Conservation (phyloP, 2,329 filamentous ascomycete species). For the Neonectria neomacrospora region DNA sequence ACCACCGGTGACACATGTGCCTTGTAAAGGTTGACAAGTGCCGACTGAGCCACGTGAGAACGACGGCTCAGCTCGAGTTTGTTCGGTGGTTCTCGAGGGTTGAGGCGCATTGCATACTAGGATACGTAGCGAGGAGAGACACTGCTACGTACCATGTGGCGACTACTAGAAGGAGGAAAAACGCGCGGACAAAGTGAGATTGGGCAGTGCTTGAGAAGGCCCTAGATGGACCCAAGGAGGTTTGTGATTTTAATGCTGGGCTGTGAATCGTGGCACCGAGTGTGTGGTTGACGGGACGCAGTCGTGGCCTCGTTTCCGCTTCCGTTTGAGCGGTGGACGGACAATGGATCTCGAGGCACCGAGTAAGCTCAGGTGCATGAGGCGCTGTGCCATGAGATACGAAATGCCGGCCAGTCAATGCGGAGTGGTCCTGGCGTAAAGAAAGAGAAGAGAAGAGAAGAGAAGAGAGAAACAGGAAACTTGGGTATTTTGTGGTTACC, state of each 20-base stretch:
- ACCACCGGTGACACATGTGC: background rate
- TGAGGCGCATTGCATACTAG: background rate
- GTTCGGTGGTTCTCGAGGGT: background rate
- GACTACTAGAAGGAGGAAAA: conserved; percentile 8
- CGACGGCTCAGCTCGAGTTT: background rate
- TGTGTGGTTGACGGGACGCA: conserved; percentile 1
- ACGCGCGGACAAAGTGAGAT: conserved; percentile 3
- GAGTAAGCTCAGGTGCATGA: conserved; percentile 2
- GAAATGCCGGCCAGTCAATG: background rate
- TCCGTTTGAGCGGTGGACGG: background rate
- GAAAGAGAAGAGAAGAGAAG: background rate
- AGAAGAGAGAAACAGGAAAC: background rate
- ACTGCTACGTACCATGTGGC: background rate
- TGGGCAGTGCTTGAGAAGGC: conserved; percentile 11
- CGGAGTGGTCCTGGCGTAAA: background rate
- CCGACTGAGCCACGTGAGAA: background rate
- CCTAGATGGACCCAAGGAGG: background rate
- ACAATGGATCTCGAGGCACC: conserved; percentile 15
- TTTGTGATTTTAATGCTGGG: background rate
- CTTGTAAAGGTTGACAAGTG: background rate
- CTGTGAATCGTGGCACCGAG: background rate
- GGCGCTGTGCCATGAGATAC: background rate
- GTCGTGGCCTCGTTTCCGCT: conserved; percentile 1
- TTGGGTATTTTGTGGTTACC: no score
- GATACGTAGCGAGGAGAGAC: background rate